Percentiles rank a stretch among this genome's conserved stretches.
Conservation (phyloP, 495 filamentous ascomycete species). For the Polyplosphaeria fusca region DNA sequence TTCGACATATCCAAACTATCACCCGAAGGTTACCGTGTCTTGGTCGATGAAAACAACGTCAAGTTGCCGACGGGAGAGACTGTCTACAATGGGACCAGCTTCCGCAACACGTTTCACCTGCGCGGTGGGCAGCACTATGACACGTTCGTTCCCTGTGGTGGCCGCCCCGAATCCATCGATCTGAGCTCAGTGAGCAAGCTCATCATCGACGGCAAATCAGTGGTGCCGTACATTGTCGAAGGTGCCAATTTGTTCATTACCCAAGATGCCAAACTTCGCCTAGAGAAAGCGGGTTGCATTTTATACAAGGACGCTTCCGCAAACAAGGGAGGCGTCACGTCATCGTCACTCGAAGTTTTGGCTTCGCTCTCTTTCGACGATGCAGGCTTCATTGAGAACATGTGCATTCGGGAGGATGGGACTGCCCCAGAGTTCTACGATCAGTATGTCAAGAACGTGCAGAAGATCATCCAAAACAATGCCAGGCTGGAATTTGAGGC, state of each 20-base stretch:
- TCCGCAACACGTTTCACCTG: constrained; percentile 96
- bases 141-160: constrained; percentile 92
- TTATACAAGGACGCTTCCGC: constrained; percentile 97
- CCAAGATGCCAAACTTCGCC: constrained; percentile 91
- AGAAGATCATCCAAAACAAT: constrained; percentile 82
- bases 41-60: constrained; percentile 86
- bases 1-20: constrained; percentile 87
- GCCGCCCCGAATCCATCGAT: constrained; percentile 95
- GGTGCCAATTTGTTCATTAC: constrained; percentile 98
- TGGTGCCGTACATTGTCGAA: constrained; percentile 92
- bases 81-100: constrained; percentile 84
- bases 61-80: constrained; percentile 81
- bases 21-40: constrained; percentile 80
- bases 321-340: constrained; percentile 98
- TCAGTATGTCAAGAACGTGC: constrained; percentile 87
- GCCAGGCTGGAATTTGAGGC: constrained; percentile 93
- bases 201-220: constrained; percentile 75
- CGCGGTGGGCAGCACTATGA: constrained; percentile 73
- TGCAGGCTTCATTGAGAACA: constrained; percentile 78
- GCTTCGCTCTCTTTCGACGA: constrained; percentile 94
- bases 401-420: constrained; percentile 81
- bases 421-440: constrained; percentile 85
- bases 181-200: constrained; percentile 78
- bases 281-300: constrained; percentile 90
- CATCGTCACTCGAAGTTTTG: constrained; percentile 94